Evolutionary conservation across 192 early-diverging fungal genomes (phyloP).

Genomic region (Phlyctochytrium planicorne): DNA sequence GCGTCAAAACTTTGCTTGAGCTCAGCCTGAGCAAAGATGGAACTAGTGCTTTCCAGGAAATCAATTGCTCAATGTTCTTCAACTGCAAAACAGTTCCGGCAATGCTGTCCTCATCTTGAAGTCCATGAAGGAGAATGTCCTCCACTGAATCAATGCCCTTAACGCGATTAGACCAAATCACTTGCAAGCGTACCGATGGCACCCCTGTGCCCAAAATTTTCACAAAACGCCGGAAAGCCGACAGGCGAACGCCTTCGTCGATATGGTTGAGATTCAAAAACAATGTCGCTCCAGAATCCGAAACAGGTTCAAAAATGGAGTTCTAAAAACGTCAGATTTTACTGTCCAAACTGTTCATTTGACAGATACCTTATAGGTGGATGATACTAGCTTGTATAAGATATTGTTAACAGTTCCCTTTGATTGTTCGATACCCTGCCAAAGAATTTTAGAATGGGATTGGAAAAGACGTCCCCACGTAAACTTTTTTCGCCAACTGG

Average conservation of each 20-base stretch:
- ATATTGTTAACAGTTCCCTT: background rate
- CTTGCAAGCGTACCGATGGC: constrained; percentile 21
- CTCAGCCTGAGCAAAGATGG: constrained; percentile 2
- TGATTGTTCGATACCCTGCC: background rate
- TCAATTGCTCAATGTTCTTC: constrained; percentile 13
- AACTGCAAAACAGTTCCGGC: constrained; percentile 42
- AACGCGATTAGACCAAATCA: background rate
- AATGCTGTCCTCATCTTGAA: constrained; percentile 55
- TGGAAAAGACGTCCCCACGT: too few relatives aligned
- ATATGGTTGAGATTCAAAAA: constrained; percentile 78
- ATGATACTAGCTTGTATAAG: constrained; percentile 57
- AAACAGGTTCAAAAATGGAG: constrained; percentile 58
- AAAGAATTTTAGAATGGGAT: background rate
- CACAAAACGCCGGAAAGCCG: constrained; percentile 66
- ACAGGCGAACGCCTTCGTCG: constrained; percentile 64
- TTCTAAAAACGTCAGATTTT: too few relatives aligned
- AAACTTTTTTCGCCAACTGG: too few relatives aligned
- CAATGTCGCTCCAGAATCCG: constrained; percentile 69
- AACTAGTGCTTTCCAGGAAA: constrained; percentile 4
- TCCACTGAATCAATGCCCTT: constrained; percentile 40
- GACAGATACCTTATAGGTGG: constrained; percentile 49
- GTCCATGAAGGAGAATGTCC: constrained; percentile 46
- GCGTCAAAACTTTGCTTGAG: too few relatives aligned
- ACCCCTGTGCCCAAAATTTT: constrained; percentile 54
- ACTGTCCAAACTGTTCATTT: too few relatives aligned